These are phyloP conservation scores for Plasmopara muralis DNA, from an alignment of 352 stramenopile species.

Conservation along the genomic window DNA sequence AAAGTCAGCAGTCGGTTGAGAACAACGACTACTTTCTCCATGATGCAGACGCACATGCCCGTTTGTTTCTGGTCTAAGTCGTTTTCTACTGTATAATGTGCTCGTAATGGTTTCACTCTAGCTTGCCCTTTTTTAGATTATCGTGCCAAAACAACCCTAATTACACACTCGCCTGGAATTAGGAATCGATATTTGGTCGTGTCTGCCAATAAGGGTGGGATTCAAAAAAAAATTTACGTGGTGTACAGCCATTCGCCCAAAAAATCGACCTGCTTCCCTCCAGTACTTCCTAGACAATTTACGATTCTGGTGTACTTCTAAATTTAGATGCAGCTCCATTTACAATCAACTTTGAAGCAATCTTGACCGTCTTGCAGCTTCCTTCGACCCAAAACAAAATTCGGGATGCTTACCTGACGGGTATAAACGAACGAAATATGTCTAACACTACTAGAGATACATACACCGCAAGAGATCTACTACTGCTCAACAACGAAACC, in stretches of 20 bases:
- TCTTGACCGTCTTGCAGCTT: background rate
- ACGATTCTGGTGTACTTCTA: background rate
- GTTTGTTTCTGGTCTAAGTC: background rate
- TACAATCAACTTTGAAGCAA: background rate
- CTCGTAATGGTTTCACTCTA: background rate
- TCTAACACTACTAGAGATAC: conserved; percentile 7
- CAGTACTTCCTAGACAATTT: background rate
- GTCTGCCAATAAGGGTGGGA: background rate
- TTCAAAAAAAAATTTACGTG: background rate
- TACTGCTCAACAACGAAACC: background rate
- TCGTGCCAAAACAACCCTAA: background rate
- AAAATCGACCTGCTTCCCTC: background rate
- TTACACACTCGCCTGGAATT: background rate
- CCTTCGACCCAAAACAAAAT: background rate
- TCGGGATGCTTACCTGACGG: conserved; percentile 5
- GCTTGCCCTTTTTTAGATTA: background rate
- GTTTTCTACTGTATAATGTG: background rate
- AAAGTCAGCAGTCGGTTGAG: background rate
- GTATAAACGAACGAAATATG: conserved; percentile 2
- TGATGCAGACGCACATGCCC: background rate
- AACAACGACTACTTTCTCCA: conserved; percentile 1
- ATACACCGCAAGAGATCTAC: background rate
- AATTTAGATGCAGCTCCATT: background rate
- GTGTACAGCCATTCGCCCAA: background rate
- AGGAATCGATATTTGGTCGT: conserved; percentile 1